Evolutionary conservation across 2,329 filamentous ascomycete genomes (phyloP).

Genomic region (Neofusicoccum parvum): DNA sequence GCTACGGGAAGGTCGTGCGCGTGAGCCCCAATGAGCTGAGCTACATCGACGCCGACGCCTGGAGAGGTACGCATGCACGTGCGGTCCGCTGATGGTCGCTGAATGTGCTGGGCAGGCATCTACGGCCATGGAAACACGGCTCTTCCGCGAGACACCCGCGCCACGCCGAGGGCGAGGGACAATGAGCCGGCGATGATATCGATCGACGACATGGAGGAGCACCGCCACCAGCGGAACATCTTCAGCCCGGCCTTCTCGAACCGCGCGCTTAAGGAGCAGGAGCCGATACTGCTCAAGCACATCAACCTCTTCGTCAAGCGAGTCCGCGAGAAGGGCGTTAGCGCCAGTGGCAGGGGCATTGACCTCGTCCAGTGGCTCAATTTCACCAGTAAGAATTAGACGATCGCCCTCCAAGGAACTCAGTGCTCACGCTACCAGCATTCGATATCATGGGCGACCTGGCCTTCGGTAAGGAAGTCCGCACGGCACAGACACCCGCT

Average conservation of each 20-base stretch:
- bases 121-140: slow-evolving; percentile 36
- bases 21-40: slow-evolving; percentile 41
- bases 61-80: slow-evolving; percentile 23
- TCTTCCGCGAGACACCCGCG: slow-evolving; percentile 30
- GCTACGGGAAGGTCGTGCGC: slow-evolving; percentile 47
- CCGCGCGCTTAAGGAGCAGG: slow-evolving; percentile 43
- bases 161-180: background rate
- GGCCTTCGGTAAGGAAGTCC: slow-evolving; percentile 26
- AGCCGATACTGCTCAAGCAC: slow-evolving; percentile 43
- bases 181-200: slow-evolving; percentile 40
- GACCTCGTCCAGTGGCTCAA: slow-evolving; percentile 28
- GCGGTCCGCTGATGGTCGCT: too few relatives aligned
- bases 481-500: too few relatives aligned
- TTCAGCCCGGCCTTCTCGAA: slow-evolving; percentile 45
- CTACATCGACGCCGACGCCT: slow-evolving; percentile 1
- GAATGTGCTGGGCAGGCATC: slow-evolving; percentile 30
- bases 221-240: slow-evolving; percentile 41
- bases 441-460: slow-evolving; percentile 39
- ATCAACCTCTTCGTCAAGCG: slow-evolving; percentile 43
- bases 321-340: slow-evolving; percentile 28
- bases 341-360: slow-evolving; percentile 27
- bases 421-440: background rate
- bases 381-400: slow-evolving; percentile 26
- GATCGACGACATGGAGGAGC: slow-evolving; percentile 41
- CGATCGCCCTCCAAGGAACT: too few relatives aligned